phyloP scores from a whole-genome alignment of 2,329 filamentous ascomycete genomes.

The Fusarium palustre region DNA sequence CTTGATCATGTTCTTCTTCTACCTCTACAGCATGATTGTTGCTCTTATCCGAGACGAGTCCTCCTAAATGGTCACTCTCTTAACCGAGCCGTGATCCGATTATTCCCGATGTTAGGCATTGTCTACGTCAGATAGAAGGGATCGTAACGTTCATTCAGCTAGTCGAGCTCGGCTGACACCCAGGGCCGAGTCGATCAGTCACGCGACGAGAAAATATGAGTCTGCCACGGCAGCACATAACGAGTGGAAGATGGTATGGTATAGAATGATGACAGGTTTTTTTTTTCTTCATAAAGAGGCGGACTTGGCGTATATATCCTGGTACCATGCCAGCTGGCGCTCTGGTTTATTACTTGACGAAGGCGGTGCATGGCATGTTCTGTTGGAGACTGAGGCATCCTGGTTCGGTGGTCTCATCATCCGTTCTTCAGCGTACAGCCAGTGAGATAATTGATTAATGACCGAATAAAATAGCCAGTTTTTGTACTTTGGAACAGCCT shows the following conservation, averaged over 20 bases:
- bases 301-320: conserved; percentile 49
- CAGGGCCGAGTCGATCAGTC: conserved; percentile 37
- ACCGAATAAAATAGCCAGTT: conserved; percentile 38
- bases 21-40: conserved; percentile 98
- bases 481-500: neutral
- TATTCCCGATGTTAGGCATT: conserved; percentile 20
- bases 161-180: conserved; percentile 31
- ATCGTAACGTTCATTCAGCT: conserved; percentile 24
- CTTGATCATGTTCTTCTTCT: conserved; percentile 99
- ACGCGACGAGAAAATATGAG: conserved; percentile 40
- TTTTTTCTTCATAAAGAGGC: conserved; percentile 38
- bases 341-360: conserved; percentile 49
- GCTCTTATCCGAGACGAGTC: conserved; percentile 96
- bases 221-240: conserved; percentile 44
- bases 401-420: conserved; percentile 22
- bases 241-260: conserved; percentile 45
- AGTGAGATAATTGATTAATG: conserved; percentile 50
- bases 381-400: conserved; percentile 40
- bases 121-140: conserved; percentile 20
- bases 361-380: conserved; percentile 38
- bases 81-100: conserved; percentile 33
- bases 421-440: conserved; percentile 35
- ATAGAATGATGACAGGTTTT: conserved; percentile 45
- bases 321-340: conserved; percentile 50
- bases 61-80: conserved; percentile 66